phyloP scores from a whole-genome alignment of 1,284 basidiomycete genomes.

The Malassezia brasiliensis region DNA sequence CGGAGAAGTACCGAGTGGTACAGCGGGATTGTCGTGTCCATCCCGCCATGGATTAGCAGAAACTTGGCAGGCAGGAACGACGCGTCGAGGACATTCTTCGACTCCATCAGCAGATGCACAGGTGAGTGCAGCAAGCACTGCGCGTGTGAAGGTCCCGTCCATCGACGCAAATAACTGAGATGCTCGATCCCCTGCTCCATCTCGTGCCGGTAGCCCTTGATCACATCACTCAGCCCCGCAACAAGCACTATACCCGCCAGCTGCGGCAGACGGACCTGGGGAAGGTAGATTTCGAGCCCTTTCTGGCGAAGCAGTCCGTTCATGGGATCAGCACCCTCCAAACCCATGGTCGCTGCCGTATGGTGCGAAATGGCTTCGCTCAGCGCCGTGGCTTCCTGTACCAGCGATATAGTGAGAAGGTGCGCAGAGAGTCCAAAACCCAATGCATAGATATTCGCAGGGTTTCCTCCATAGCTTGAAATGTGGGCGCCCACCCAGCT shows the following conservation, averaged over 20 bases:
- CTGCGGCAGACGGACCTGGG: constrained; percentile 43
- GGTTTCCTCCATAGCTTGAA: constrained; percentile 46
- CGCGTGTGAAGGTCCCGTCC: constrained; percentile 48
- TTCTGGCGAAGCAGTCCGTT: constrained; percentile 12
- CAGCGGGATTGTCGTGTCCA: constrained; percentile 46
- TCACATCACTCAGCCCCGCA: constrained; percentile 49
- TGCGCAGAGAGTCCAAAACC: constrained; percentile 49
- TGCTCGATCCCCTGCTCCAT: constrained; percentile 48
- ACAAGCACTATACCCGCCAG: constrained; percentile 49
- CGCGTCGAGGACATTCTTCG: constrained; percentile 47
- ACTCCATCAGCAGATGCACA: constrained; percentile 49
- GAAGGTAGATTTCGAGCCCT: constrained; percentile 47
- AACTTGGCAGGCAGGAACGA: constrained; percentile 46
- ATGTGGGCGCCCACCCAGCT: constrained; percentile 47
- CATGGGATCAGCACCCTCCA: not conserved
- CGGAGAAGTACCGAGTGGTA: constrained; percentile 48
- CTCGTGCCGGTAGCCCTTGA: constrained; percentile 48
- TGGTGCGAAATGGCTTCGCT: constrained; percentile 19
- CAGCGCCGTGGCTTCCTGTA: constrained; percentile 48
- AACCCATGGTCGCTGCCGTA: not conserved
- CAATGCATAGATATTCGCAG: constrained; percentile 42
- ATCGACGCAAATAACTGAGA: constrained; percentile 46
- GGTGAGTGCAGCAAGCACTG: constrained; percentile 49
- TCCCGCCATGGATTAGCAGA: constrained; percentile 49
- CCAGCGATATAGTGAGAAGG: constrained; percentile 47